Conservation (phyloP, 73 alveolate genomes). For the Tetrahymena borealis region DNA sequence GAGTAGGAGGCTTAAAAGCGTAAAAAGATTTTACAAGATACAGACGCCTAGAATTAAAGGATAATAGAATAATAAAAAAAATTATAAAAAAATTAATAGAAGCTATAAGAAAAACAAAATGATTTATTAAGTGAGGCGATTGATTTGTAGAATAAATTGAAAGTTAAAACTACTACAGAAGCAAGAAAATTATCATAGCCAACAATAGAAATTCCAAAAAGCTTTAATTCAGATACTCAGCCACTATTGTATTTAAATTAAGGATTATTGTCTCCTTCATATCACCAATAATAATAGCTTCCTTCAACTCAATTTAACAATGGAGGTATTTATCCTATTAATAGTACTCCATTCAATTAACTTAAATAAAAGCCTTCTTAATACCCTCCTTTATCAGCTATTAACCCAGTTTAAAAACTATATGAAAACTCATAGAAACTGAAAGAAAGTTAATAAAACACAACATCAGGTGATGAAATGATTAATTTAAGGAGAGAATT, state of each 20-base stretch:
- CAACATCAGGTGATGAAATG: not conserved
- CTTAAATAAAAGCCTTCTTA: not conserved
- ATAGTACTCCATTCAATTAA: not conserved
- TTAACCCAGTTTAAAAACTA: not conserved
- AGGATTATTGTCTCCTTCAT: not conserved
- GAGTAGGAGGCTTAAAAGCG: not conserved
- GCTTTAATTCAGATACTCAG: not conserved
- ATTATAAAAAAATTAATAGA: not conserved
- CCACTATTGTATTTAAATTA: not conserved
- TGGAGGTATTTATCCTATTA: not conserved
- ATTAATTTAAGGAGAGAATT: not conserved
- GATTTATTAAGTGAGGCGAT: not conserved
- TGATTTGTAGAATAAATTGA: not conserved
- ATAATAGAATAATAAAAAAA: not conserved
- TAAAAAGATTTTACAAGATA: not conserved
- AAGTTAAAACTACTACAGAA: not conserved
- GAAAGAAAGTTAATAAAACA: not conserved
- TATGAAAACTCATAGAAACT: not conserved
- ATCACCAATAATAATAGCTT: not conserved
- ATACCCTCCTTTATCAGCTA: not conserved
- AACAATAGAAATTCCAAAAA: not conserved
- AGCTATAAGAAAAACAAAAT: not conserved
- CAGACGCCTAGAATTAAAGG: not conserved
- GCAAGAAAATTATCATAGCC: not conserved
- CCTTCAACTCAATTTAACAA: not conserved